A percentile compares a stretch with the other conserved stretches of the same genome.
These are phyloP conservation scores for Lactarius evosmus DNA, from an alignment of 768 basidiomycete species.

Conservation along the genomic window DNA sequence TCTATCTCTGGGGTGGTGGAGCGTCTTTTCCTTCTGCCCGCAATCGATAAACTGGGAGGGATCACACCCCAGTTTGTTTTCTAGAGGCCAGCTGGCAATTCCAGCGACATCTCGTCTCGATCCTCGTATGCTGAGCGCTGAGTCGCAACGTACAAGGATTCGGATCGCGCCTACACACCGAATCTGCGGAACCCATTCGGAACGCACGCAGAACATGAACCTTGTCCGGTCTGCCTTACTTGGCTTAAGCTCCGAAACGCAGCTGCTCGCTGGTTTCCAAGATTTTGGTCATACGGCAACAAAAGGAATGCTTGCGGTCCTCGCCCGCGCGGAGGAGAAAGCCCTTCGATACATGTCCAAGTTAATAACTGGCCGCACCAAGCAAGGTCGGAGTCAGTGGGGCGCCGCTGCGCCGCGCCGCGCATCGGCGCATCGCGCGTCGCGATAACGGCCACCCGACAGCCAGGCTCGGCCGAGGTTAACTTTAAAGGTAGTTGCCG, in stretches of 20 bases:
- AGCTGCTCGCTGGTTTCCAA: neutral
- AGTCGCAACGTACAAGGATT: neutral
- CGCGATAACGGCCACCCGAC: conserved; percentile 8
- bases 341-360: neutral
- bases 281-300: no score
- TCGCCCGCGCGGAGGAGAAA: neutral
- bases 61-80: neutral
- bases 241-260: neutral
- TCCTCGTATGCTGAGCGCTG: neutral
- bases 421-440: neutral
- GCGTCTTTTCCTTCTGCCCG: neutral
- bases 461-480: conserved; percentile 20
- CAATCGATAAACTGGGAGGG: neutral
- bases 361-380: neutral
- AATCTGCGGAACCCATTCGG: neutral
- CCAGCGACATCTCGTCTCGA: neutral
- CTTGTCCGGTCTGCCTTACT: neutral
- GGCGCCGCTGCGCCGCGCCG: neutral
- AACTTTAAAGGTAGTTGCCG: conserved; percentile 24
- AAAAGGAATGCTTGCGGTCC: neutral
- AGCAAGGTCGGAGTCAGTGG: neutral
- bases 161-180: conserved; percentile 1
- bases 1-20: neutral
- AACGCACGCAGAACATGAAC: neutral
- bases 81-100: neutral